Conservation (phyloP, 2,329 filamentous ascomycete species). For the Hypocrella siamensis region DNA sequence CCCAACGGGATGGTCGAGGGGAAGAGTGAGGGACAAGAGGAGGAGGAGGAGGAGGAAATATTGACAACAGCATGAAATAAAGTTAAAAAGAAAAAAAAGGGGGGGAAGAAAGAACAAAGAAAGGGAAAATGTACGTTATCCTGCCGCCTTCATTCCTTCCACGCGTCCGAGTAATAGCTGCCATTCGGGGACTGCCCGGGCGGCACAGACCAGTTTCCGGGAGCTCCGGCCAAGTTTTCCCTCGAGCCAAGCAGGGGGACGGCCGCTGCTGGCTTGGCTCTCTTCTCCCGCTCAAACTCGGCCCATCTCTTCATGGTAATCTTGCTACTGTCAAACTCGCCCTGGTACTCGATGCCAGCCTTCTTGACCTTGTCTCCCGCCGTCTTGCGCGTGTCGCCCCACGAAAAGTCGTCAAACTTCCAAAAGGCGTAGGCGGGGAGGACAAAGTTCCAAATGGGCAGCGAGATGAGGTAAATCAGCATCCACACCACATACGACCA, state of each 20-base stretch:
- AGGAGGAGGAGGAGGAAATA: no score
- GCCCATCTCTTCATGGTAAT: constrained; percentile 99
- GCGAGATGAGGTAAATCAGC: constrained; percentile 82
- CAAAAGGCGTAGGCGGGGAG: constrained; percentile 91
- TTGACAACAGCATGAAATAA: no score
- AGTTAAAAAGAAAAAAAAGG: background rate
- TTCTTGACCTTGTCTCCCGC: constrained; percentile 81
- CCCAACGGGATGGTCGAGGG: no score
- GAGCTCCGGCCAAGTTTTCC: constrained; percentile 30
- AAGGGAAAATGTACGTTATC: background rate
- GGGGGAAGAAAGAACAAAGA: constrained; percentile 1
- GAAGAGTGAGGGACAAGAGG: no score
- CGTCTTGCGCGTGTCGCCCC: constrained; percentile 96
- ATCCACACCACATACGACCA: constrained; percentile 92
- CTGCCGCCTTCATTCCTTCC: background rate
- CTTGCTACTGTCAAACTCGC: constrained; percentile 95
- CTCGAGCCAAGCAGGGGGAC: constrained; percentile 25
- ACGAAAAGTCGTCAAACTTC: constrained; percentile 99
- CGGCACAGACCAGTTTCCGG: constrained; percentile 26
- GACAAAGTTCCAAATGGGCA: constrained; percentile 96
- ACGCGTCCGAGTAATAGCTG: constrained; percentile 40
- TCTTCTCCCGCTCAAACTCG: constrained; percentile 69
- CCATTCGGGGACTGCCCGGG: constrained; percentile 32
- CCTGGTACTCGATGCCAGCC: constrained; percentile 72
- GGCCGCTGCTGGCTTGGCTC: constrained; percentile 27